Evolutionary conservation across 495 filamentous ascomycete species (phyloP).

Genomic region (Amniculicola lignicola): DNA sequence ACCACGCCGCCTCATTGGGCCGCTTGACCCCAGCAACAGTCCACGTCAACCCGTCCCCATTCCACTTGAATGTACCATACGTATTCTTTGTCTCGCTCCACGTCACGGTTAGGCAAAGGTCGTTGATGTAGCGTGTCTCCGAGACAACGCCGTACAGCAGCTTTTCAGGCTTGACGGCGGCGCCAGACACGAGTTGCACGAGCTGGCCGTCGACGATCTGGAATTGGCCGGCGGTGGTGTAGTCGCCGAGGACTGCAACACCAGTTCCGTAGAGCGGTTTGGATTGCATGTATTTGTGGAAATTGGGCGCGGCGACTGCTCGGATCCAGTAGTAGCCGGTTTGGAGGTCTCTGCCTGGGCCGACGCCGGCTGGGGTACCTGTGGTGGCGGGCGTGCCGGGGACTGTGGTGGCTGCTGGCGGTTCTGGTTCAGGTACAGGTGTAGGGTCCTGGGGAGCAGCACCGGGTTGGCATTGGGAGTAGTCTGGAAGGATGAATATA

Average conservation of each 20-base stretch:
- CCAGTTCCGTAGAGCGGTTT: slow-evolving; percentile 48
- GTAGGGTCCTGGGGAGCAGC: slow-evolving; percentile 16
- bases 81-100: slow-evolving; percentile 53
- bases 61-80: slow-evolving; percentile 57
- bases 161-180: slow-evolving; percentile 33
- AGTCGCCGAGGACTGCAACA: slow-evolving; percentile 50
- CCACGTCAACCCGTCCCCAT: slow-evolving; percentile 58
- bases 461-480: slow-evolving; percentile 41
- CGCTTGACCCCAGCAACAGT: slow-evolving; percentile 46
- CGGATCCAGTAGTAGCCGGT: slow-evolving; percentile 60
- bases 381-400: slow-evolving; percentile 23
- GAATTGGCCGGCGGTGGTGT: slow-evolving; percentile 60
- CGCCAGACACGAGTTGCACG: slow-evolving; percentile 44
- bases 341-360: slow-evolving; percentile 47
- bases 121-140: slow-evolving; percentile 19
- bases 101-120: slow-evolving; percentile 37
- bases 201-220: slow-evolving; percentile 55
- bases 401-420: slow-evolving; percentile 14
- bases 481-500: no score
- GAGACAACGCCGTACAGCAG: slow-evolving; percentile 44
- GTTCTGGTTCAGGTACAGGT: slow-evolving; percentile 15
- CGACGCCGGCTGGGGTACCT: slow-evolving; percentile 31
- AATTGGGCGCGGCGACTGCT: slow-evolving; percentile 57
- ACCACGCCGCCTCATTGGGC: slow-evolving; percentile 57
- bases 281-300: slow-evolving; percentile 62